Evolutionary conservation across 208 protist species (phyloP), one percentile per base, ranked within the genome.

Genomic region (Acanthamoeba lenticulata): DNA sequence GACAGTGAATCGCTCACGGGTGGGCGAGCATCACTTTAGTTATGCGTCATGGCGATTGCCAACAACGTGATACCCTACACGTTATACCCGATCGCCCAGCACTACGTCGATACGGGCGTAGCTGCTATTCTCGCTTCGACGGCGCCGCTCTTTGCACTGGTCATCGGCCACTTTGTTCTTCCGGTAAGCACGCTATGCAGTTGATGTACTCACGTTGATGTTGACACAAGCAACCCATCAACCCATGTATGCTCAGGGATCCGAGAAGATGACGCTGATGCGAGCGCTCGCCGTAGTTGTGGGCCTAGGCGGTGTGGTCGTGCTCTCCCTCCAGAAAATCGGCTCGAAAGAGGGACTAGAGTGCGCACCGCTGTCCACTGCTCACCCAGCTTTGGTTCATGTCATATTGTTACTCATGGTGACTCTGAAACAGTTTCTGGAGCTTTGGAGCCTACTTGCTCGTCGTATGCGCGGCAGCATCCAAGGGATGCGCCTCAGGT

Each of bases 51-150:
- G 72, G 72, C 72, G 38, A 13, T 81, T 7, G 19, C 72, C 19
- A 81, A 81, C 72, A 81, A 81, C 42, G 72, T 81, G 1, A n/a
- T 81, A 1, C 72, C 72, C 24, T 81, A 81, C 42, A 81, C 38
- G 11, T 21, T 81, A 6, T 81, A 81, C 24, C 72, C 72, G 19
- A 81, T 81, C 42, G 72, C 72, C 24, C 72, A 81, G 38, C 72
- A 49, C 24, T 81, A 81, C 72, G 42, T 81, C 11, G 72, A 81
- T n/a, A 81, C 72, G 24, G 72, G 72, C 72, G 72, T 49, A 27
- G 72, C 72, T 5, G 72, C 72, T 15, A 81, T 81, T 38, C 72
- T 81, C 42, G 34, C 72, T 17, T 19, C 72, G 5, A 81, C 72
- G 3, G 72, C 72, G 36, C 72, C 72, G 1, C 72, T 81, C 34